phyloP scores from a whole-genome alignment of 192 early-diverging fungal species.

The Glomus cerebriforme region DNA sequence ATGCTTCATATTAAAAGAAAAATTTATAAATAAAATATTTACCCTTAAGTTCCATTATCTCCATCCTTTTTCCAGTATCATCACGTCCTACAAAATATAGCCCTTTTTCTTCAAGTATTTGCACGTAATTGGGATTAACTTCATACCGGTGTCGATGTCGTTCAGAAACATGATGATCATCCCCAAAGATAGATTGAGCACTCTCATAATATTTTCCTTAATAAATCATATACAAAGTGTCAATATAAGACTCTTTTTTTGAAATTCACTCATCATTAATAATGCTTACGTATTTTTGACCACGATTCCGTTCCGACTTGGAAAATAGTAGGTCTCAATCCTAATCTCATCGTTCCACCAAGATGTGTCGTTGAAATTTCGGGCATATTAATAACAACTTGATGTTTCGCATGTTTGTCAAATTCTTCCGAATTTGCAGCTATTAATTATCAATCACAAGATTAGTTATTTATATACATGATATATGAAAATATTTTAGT shows the following conservation, averaged over 20 bases:
- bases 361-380: conserved; percentile 90
- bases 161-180: conserved; percentile 65
- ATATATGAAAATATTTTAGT: background rate
- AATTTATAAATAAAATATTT: background rate
- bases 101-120: conserved; percentile 76
- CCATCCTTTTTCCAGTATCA: conserved; percentile 97
- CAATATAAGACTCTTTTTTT: background rate
- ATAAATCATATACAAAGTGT: background rate
- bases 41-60: conserved; percentile 81
- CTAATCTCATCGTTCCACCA: conserved; percentile 98
- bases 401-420: conserved; percentile 65
- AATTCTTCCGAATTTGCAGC: conserved; percentile 89
- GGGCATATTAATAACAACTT: conserved; percentile 97
- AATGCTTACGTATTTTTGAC: conserved; percentile 65
- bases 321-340: conserved; percentile 81
- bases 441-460: background rate
- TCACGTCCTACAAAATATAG: conserved; percentile 91
- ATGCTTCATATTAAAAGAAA: background rate
- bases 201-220: conserved; percentile 8
- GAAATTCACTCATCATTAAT: background rate
- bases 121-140: conserved; percentile 87
- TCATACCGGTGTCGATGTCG: conserved; percentile 98
- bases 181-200: conserved; percentile 28
- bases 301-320: conserved; percentile 59
- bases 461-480: background rate